These are phyloP conservation scores for Allomyces macrogynus DNA, from an alignment of 192 early-diverging fungal genomes.

Conservation along the genomic window DNA sequence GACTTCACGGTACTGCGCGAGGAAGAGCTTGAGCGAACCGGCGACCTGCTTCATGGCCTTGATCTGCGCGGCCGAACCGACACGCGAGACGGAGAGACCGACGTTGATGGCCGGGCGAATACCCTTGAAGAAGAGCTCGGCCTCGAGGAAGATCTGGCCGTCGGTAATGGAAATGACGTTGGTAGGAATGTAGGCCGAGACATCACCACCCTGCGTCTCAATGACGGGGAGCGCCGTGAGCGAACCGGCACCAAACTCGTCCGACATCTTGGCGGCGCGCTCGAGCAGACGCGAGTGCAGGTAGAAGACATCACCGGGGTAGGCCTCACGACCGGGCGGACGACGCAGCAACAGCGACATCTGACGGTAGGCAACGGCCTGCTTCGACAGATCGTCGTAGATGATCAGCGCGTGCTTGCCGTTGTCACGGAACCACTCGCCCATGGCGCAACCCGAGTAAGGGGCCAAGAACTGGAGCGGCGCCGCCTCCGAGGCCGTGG, in stretches of 20 bases:
- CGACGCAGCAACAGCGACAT: slow-evolving; percentile 98
- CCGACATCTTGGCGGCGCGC: slow-evolving; percentile 99
- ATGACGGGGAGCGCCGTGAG: slow-evolving; percentile 98
- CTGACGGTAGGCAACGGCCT: slow-evolving; percentile 99
- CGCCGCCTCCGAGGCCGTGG: slow-evolving; percentile 96
- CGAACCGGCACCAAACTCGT: slow-evolving; percentile 82
- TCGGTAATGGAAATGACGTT: slow-evolving; percentile 99
- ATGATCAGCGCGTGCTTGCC: slow-evolving; percentile 95
- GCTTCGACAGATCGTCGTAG: slow-evolving; percentile 99
- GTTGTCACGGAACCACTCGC: slow-evolving; percentile 99
- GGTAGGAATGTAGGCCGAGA: slow-evolving; percentile 99
- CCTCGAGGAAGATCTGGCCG: slow-evolving; percentile 99
- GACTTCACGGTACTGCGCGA: slow-evolving; percentile 99
- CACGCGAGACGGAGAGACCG: slow-evolving; percentile 99
- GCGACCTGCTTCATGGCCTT: slow-evolving; percentile 99
- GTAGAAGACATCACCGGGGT: slow-evolving; percentile 99
- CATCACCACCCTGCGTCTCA: slow-evolving; percentile 99
- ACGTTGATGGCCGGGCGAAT: slow-evolving; percentile 99
- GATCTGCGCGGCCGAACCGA: slow-evolving; percentile 98
- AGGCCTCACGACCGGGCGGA: slow-evolving; percentile 99
- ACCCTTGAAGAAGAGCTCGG: slow-evolving; percentile 99
- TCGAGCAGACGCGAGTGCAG: slow-evolving; percentile 97
- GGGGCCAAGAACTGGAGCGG: slow-evolving; percentile 97
- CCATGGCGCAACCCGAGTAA: slow-evolving; percentile 95
- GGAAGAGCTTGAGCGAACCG: slow-evolving; percentile 98